Evolutionary conservation across 192 early-diverging fungal species (phyloP), one percentile per base, ranked within the genome.

Genomic region (Anaeromyces robustus): DNA sequence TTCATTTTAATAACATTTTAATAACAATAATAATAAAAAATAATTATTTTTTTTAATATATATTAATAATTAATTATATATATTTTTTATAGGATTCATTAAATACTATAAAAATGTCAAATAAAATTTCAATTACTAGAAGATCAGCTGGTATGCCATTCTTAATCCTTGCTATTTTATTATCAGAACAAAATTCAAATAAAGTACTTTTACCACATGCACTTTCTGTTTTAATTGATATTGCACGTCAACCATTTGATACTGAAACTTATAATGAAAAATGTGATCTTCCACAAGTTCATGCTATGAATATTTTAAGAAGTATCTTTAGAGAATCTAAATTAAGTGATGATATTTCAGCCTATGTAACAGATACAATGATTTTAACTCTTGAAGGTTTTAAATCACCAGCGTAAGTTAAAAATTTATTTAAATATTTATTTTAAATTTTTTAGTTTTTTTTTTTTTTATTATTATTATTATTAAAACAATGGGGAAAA

Each of bases 251-350:
- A 28, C 32, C 79, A 17, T 77, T 89, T 12, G 83, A 85, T 39
- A 68, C 52, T 11, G 77, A 78, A 1, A 89, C 86, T 78, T 86
- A 86, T 12, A 88, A 95, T 78, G 88, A 93, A 52, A 90, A 89
- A 0, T 87, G 93, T 22, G 95, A 97, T 85, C 84, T 95, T 77
- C 94, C 94, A 11, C 96, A 97, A 84, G 95, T 98, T 7, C 97
- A 98, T 84, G 94, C 95, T 16, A 94, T 93, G 85, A 98, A 97
- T 81, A 93, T 97, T 80, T 84, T 97, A 80, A 89, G 95, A 52
- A 89, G 88, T 4, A 87, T 98, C 52, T 90, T 98, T 52, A 90
- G 91, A 86, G 95, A 97, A 85, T 89, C 93, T 28, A 87, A 90
- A 79, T 84, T 98, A n/a, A 91, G 91, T 14, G 85, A 89, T 3